Conservation (phyloP, 2,329 filamentous ascomycete genomes). For the Fusarium caatingaense region DNA sequence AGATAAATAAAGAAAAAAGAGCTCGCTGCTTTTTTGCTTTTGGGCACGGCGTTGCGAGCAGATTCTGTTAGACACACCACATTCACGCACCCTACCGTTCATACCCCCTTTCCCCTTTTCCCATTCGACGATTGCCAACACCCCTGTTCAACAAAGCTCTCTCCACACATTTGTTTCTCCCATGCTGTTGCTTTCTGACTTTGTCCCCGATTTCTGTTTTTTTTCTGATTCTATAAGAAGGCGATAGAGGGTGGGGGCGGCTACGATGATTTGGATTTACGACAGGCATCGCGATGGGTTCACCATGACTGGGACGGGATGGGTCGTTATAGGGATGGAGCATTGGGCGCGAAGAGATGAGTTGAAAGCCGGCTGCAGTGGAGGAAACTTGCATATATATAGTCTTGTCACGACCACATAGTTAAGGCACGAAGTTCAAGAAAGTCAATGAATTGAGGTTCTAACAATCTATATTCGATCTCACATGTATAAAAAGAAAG, state of each 20-base stretch:
- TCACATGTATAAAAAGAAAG: slow-evolving; percentile 7
- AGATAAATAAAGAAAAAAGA: slow-evolving; percentile 38
- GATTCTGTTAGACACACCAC: slow-evolving; percentile 35
- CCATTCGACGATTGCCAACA: slow-evolving; percentile 17
- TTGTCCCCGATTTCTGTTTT: slow-evolving; percentile 30
- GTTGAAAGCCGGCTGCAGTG: slow-evolving; percentile 21
- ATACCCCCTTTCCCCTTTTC: slow-evolving; percentile 32
- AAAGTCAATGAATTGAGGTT: slow-evolving; percentile 42
- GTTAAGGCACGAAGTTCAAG: slow-evolving; percentile 43
- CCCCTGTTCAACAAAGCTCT: slow-evolving; percentile 34
- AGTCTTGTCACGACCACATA: slow-evolving; percentile 48
- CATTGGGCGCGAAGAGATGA: slow-evolving; percentile 29
- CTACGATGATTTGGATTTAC: slow-evolving; percentile 49
- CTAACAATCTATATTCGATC: slow-evolving; percentile 25
- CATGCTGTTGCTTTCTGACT: slow-evolving; percentile 31
- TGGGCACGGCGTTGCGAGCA: slow-evolving; percentile 46
- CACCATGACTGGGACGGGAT: slow-evolving; percentile 34
- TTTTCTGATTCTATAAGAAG: slow-evolving; percentile 38
- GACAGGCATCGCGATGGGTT: slow-evolving; percentile 41
- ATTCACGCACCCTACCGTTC: slow-evolving; percentile 11
- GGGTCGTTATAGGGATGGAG: slow-evolving; percentile 35
- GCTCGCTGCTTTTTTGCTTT: slow-evolving; percentile 41
- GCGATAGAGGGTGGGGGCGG: slow-evolving; percentile 44
- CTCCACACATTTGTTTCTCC: slow-evolving; percentile 25
- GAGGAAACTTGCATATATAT: slow-evolving; percentile 37